phyloP scores from a whole-genome alignment of 108 stramenopile species.

The Aurantiochytrium sp. region DNA sequence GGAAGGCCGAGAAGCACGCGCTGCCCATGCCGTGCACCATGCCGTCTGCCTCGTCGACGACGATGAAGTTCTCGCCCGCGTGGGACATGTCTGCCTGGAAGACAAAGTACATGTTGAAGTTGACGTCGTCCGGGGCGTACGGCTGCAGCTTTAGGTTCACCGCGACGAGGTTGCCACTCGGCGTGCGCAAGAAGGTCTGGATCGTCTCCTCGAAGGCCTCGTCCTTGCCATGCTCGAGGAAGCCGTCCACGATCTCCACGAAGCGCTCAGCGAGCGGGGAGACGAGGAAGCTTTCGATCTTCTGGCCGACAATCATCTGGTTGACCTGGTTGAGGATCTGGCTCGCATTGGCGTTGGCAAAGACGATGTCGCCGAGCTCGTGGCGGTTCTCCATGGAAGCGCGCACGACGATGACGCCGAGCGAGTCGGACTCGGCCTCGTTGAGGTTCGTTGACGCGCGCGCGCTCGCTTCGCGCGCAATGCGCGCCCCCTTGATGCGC shows the following conservation, averaged over 20 bases:
- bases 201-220: not conserved
- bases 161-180: not conserved
- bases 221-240: not conserved
- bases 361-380: not conserved
- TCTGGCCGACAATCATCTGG: not conserved
- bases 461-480: not conserved
- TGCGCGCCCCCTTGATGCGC: not conserved
- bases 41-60: not conserved
- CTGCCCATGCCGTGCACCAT: not conserved
- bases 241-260: not conserved
- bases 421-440: not conserved
- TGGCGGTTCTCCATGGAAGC: not conserved
- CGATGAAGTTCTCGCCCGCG: not conserved
- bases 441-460: not conserved
- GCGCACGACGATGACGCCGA: not conserved
- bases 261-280: not conserved
- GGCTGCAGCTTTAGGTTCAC: constrained; percentile 11
- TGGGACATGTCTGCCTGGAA: not conserved
- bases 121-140: not conserved
- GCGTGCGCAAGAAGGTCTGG: not conserved
- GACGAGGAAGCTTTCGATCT: not conserved
- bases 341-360: not conserved
- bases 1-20: not conserved
- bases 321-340: not conserved
- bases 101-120: not conserved